A percentile compares a stretch with the other conserved stretches of the same genome.
phyloP scores from a whole-genome alignment of 768 basidiomycete species.

The Tulasnella sp. region DNA sequence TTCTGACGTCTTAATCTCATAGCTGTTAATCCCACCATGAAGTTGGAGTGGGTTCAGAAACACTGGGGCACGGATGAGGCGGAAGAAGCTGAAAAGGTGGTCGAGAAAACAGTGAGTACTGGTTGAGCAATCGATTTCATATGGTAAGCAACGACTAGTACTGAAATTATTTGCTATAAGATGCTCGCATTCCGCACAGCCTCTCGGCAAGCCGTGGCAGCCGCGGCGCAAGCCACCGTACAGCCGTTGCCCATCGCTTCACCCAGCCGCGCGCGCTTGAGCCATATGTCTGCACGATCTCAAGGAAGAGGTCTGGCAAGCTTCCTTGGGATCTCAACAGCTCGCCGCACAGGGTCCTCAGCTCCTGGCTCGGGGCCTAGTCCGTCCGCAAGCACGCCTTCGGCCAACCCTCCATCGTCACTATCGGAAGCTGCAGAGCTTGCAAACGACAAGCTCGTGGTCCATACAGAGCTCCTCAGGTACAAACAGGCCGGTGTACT shows the following conservation, averaged over 20 bases:
- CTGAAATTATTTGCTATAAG: neutral
- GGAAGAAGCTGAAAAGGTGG: neutral
- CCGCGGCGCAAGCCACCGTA: neutral
- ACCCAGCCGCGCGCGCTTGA: neutral
- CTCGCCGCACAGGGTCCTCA: neutral
- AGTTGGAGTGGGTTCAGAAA: neutral
- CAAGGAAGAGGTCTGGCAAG: neutral
- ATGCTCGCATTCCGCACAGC: neutral
- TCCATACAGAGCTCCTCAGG: neutral
- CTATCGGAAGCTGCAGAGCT: neutral
- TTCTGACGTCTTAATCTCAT: neutral
- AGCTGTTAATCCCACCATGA: slow-evolving; percentile 10
- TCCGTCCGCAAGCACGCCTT: neutral
- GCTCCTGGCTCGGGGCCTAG: neutral
- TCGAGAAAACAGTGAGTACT: neutral
- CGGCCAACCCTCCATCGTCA: neutral
- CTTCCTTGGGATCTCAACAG: neutral
- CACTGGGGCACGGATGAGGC: neutral
- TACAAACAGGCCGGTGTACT: neutral
- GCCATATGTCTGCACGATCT: neutral
- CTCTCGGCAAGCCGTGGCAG: neutral
- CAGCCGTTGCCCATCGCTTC: neutral
- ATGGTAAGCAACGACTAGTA: neutral
- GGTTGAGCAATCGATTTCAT: neutral
- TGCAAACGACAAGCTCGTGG: neutral